A percentile compares a stretch with the other conserved stretches of the same genome.
Evolutionary conservation across 306 rosid genomes (phyloP).

Genomic region (Quercus bicolor): DNA sequence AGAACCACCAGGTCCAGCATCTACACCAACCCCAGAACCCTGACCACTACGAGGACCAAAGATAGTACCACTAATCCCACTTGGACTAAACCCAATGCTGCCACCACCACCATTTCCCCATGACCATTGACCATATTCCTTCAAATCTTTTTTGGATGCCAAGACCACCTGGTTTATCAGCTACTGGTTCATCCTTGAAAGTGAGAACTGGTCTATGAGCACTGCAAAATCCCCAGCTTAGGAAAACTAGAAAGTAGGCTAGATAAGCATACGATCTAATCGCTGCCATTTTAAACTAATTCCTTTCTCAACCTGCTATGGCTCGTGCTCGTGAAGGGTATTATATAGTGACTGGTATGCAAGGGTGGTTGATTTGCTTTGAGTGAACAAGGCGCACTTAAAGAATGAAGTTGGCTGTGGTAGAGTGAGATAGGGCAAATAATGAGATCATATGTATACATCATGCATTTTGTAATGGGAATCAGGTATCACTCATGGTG

Average conservation of each 20-base stretch:
- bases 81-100: too few species aligned
- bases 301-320: too few species aligned
- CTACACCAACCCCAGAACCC: background rate
- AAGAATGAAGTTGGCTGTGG: background rate
- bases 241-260: background rate
- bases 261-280: background rate
- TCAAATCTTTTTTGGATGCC: background rate
- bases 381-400: background rate
- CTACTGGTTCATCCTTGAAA: background rate
- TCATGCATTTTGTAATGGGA: conserved; percentile 2
- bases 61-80: too few species aligned
- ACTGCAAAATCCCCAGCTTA: conserved; percentile 6
- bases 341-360: background rate
- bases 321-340: too few species aligned
- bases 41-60: background rate
- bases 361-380: background rate
- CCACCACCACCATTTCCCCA: too few species aligned
- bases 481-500: conserved; percentile 1
- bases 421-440: background rate
- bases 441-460: too few species aligned
- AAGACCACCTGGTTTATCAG: background rate
- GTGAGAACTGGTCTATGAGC: background rate
- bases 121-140: too few species aligned
- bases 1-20: background rate
- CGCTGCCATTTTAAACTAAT: conserved; percentile 2